Base-by-base conservation (phyloP, 1,284 basidiomycete species). In the Ustilago bromivora region DNA sequence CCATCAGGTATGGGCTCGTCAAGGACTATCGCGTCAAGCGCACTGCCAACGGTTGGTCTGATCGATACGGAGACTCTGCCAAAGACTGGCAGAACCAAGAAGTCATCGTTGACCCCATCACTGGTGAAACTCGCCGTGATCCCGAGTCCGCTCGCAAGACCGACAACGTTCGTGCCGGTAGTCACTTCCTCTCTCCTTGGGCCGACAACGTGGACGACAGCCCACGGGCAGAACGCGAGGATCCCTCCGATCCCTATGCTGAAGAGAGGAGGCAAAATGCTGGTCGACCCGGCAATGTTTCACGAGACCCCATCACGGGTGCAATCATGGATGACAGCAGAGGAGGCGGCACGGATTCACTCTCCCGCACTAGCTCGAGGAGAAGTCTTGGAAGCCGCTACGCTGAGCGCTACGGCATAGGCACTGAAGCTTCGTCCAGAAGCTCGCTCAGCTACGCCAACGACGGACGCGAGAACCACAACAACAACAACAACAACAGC, bases 1-100 rank as follows among this genome's bases (percentile, higher is more conserved):
- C 93, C 0, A 89, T 94, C 86, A 36, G 47, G 17, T 76, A 76
- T 49, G 78, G 78, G 41, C 67, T 81, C 36, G 79, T 81, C 43
- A 77, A 81, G 61, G 77, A 79, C 64, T 79, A 76, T 59, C 71
- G 72, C 19, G 53, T 66, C 71, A 80, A 80, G 61, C 68, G 69
- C 51, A 71, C 70, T 15, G 66, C 63, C 49, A 75, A 75, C 36
- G 78, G 78, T 31, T 80, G 78, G 78, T 75, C 75, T 2, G 78
- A 78, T 43, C 55, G 78, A 11, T 80, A 80, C 56, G 76, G 72
- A 34, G 66, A 79, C 54, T 55, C 57, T 19, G 67, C 67, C 7
- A 58, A 38, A 47, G 70, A 71, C 3, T 79, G 56, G 59, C 60
- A 66, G 38, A 71, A 76, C 13, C 71, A 71, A 57, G 74, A 80